Evolutionary conservation across 2,329 filamentous ascomycete species (phyloP).

Genomic region (Didymella sp.): DNA sequence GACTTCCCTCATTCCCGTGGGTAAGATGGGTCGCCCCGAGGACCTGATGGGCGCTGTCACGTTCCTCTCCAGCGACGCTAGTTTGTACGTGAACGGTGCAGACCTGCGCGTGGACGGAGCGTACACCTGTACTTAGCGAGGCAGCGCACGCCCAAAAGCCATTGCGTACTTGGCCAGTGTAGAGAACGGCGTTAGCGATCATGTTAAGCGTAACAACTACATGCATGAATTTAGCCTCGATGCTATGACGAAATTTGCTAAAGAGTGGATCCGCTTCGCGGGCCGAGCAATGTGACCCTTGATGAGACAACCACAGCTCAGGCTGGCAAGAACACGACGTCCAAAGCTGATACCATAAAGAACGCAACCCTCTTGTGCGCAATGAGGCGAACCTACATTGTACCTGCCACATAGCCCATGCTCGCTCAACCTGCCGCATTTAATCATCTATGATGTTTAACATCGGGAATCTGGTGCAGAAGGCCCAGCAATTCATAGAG

Average conservation of each 20-base stretch:
- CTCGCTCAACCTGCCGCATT: constrained; percentile 10
- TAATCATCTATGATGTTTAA: constrained; percentile 49
- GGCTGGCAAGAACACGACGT: constrained; percentile 15
- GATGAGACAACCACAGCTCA: constrained; percentile 16
- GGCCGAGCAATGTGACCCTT: constrained; percentile 15
- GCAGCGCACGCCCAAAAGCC: not conserved
- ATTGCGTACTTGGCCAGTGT: not conserved
- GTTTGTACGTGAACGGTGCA: constrained; percentile 62
- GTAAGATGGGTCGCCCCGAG: constrained; percentile 90
- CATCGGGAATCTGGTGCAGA: constrained; percentile 85
- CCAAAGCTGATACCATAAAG: constrained; percentile 10
- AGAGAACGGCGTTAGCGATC: not conserved
- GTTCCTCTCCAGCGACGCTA: constrained; percentile 81
- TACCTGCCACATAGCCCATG: constrained; percentile 22
- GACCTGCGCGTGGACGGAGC: constrained; percentile 85
- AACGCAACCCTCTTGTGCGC: constrained; percentile 24
- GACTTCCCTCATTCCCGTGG: constrained; percentile 89
- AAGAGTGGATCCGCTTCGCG: constrained; percentile 9
- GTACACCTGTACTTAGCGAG: constrained; percentile 74
- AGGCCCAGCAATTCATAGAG: constrained; percentile 94
- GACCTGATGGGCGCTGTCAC: constrained; percentile 94
- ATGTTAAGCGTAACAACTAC: constrained; percentile 1
- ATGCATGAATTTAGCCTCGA: constrained; percentile 10
- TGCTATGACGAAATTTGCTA: constrained; percentile 10
- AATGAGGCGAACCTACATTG: constrained; percentile 36